Base-by-base conservation (phyloP, 2,329 filamentous ascomycete genomes). In the Emmonsiellopsis sp. region DNA sequence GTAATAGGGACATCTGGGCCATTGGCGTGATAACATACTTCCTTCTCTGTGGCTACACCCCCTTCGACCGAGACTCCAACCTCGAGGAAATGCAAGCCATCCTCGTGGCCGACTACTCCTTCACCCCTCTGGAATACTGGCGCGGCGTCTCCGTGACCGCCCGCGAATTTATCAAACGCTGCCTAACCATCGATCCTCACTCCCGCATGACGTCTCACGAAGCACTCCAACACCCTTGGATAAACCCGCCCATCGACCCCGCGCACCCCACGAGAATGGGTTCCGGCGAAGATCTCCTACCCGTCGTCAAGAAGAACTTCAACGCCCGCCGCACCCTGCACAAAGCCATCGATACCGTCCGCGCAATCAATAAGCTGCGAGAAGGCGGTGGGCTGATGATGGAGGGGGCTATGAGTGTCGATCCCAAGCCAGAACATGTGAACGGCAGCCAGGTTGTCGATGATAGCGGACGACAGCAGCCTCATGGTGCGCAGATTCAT, bases 31-130 rank as follows among this genome's bases (percentile, higher is more conserved):
- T 98, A 67, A 97, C 93, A 34, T 98, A 97, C 76, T 98, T 98
- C 76, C 78, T 98, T 32, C 84, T 98, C 50, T 97, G 93, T 72
- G 93, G 93, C 55, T 97, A 97, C 74, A 98, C 93, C 0, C 93
- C 93, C 10, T 98, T 98, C 69, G 93, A 98, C 73, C 87, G 93
- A 53, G 93, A 97, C 71, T 92, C 85, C 63, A 95, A 98, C 72
- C 85, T 97, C 65, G 93, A 98, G 75, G 93, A 98, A 75, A 97
- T 98, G 92, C 92, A 97, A 75, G 93, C 93, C 62, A 98, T 98
- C 67, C 82, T 97, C 54, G 87, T 90, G 58, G 93, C 93, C 55
- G 92, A 97, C 75, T 98, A 97, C 77, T 87, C 84, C 66, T 98
- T 97, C 72, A 92, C 89, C 3, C 93, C 93, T 1, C 74, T 88